Conservation (phyloP, 441 rosid species). For the Gossypium lobatum region DNA sequence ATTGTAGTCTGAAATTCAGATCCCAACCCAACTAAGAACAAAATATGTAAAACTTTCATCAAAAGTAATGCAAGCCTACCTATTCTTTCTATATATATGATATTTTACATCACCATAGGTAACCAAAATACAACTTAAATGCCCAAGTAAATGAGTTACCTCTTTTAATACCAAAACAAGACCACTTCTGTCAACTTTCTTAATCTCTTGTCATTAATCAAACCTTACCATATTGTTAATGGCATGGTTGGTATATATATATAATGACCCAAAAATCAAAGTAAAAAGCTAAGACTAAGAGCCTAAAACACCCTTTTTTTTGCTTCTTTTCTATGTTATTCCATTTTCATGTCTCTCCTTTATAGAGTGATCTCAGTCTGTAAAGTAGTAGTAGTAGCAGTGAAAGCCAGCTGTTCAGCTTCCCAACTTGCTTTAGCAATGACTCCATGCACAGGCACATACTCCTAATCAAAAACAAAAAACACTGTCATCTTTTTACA, state of each 20-base stretch:
- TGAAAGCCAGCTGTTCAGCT: conserved; percentile 58
- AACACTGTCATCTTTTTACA: conserved; percentile 18
- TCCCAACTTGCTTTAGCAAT: conserved; percentile 85
- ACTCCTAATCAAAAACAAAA: conserved; percentile 43
- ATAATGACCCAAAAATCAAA: conserved; percentile 22
- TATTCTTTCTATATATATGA: conserved; percentile 10
- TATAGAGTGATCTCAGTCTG: conserved; percentile 63
- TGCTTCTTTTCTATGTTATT: neutral
- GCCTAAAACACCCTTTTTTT: conserved; percentile 18
- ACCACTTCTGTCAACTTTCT: conserved; percentile 11
- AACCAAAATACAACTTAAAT: conserved; percentile 19
- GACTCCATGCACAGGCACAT: conserved; percentile 73
- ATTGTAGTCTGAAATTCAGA: neutral
- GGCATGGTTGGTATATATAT: conserved; percentile 19
- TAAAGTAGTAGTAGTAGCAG: conserved; percentile 32
- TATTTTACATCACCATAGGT: conserved; percentile 25
- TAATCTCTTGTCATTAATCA: conserved; percentile 18
- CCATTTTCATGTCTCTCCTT: conserved; percentile 17
- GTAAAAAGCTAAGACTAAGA: conserved; percentile 16
- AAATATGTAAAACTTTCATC: neutral
- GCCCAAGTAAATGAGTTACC: neutral
- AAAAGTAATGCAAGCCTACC: neutral
- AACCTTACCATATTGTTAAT: conserved; percentile 22
- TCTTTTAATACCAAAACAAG: conserved; percentile 2
- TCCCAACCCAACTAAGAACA: conserved; percentile 2